Evolutionary conservation across 148 eudicot species (phyloP).

Genomic region (Dysphania ambrosioides): DNA sequence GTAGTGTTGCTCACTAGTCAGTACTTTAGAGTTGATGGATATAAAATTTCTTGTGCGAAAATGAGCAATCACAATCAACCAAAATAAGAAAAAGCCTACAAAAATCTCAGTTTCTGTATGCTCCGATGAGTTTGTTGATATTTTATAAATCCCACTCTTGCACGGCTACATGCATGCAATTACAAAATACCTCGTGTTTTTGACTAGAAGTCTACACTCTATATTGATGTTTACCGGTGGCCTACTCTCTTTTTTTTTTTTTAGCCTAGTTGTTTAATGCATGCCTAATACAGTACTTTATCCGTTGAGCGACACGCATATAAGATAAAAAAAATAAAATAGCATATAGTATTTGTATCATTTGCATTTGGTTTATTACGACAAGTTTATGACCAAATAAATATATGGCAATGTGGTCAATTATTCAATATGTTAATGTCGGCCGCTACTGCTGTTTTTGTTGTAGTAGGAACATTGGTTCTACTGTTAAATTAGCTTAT

Average conservation of each 20-base stretch:
- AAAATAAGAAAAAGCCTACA: background rate
- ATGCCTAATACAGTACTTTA: conserved; percentile 2
- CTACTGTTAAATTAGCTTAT: too few species aligned
- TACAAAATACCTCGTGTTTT: background rate
- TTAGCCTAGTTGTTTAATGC: too few species aligned
- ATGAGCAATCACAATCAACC: conserved; percentile 7
- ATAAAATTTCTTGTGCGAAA: too few species aligned
- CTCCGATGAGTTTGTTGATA: background rate
- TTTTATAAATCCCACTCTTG: background rate
- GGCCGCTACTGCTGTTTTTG: too few species aligned
- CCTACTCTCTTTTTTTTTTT: background rate
- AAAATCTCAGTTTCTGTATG: background rate
- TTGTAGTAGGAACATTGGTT: too few species aligned
- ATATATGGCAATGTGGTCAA: too few species aligned
- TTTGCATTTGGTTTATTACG: background rate
- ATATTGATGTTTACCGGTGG: background rate
- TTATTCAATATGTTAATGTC: too few species aligned
- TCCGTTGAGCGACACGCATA: background rate
- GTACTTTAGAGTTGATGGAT: too few species aligned
- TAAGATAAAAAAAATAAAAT: too few species aligned
- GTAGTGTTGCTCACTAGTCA: too few species aligned
- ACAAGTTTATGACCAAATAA: too few species aligned
- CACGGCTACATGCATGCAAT: background rate
- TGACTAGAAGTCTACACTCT: too few species aligned
- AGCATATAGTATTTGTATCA: background rate